A percentile compares a stretch with the other conserved stretches of the same genome.
Conservation (phyloP, 2,329 filamentous ascomycete genomes). For the Epichloe elymi region DNA sequence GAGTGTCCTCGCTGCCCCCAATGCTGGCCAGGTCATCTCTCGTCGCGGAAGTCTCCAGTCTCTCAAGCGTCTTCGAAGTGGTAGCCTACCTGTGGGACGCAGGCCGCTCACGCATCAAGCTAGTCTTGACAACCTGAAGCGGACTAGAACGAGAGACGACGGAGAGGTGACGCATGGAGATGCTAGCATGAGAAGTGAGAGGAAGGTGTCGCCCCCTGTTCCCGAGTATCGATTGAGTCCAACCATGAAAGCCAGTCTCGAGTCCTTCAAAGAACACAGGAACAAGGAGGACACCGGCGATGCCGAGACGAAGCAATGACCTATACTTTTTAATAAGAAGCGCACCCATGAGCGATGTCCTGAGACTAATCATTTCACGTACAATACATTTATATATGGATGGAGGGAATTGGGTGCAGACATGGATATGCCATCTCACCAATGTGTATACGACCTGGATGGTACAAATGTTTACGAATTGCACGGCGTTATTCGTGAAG, state of each 20-base stretch:
- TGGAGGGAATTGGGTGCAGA: neutral
- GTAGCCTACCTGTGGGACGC: conserved; percentile 34
- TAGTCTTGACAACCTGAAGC: conserved; percentile 27
- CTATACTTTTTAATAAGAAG: neutral
- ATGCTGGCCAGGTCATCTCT: conserved; percentile 50
- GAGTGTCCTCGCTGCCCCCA: conserved; percentile 55
- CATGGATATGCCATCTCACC: neutral
- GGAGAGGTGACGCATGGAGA: neutral
- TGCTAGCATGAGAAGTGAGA: conserved; percentile 16
- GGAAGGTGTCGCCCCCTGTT: conserved; percentile 45
- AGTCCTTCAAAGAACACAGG: conserved; percentile 1
- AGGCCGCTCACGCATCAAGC: conserved; percentile 35
- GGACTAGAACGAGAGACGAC: neutral
- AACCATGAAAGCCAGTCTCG: conserved; percentile 32
- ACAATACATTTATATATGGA: neutral
- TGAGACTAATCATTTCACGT: neutral
- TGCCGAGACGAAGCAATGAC: neutral
- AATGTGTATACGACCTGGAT: neutral
- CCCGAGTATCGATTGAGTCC: conserved; percentile 47
- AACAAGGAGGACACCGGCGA: neutral
- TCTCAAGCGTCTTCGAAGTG: conserved; percentile 41
- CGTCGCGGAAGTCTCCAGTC: conserved; percentile 38
- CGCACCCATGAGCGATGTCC: neutral
- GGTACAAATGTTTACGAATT: neutral
- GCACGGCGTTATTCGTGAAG: neutral